These are phyloP conservation scores for Cryptococcus hybrid DNA, from an alignment of 1,284 basidiomycete genomes.

Conservation along the genomic window DNA sequence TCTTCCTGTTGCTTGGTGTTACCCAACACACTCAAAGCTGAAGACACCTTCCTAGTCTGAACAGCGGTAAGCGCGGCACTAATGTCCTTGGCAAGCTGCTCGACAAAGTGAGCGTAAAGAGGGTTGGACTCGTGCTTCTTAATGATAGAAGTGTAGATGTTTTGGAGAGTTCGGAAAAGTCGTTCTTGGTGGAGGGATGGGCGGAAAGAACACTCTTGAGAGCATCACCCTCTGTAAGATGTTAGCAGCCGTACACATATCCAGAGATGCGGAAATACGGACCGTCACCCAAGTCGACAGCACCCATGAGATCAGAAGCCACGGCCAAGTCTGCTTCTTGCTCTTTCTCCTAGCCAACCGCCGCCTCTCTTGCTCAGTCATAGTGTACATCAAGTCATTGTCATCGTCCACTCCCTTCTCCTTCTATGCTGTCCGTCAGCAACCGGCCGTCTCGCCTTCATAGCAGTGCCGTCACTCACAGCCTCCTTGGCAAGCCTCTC, in stretches of 20 bases:
- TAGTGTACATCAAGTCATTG: constrained; percentile 74
- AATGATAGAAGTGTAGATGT: constrained; percentile 69
- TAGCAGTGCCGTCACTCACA: constrained; percentile 17
- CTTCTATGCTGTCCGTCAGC: not conserved
- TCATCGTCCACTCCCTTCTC: constrained; percentile 18
- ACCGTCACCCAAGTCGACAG: constrained; percentile 51
- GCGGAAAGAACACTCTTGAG: constrained; percentile 67
- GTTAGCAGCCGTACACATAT: not conserved
- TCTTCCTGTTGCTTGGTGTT: constrained; percentile 93
- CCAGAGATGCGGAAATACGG: not conserved
- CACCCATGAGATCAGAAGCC: constrained; percentile 75
- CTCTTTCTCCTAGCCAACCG: constrained; percentile 70
- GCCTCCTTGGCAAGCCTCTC: constrained; percentile 57
- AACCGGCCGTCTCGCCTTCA: too few species aligned
- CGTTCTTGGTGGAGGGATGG: constrained; percentile 79
- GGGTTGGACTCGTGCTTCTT: constrained; percentile 75
- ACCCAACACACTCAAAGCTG: constrained; percentile 73
- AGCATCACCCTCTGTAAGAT: constrained; percentile 14
- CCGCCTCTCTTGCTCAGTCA: constrained; percentile 62
- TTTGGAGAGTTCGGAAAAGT: constrained; percentile 71
- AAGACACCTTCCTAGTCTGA: constrained; percentile 83
- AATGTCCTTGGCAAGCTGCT: constrained; percentile 72
- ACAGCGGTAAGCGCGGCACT: constrained; percentile 75
- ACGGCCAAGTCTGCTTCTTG: constrained; percentile 79
- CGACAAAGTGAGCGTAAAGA: constrained; percentile 75